Percentiles rank a stretch among this genome's conserved stretches.
These are phyloP conservation scores for Plenodomus tracheiphilus DNA, from an alignment of 2,329 filamentous ascomycete genomes.

Conservation along the genomic window DNA sequence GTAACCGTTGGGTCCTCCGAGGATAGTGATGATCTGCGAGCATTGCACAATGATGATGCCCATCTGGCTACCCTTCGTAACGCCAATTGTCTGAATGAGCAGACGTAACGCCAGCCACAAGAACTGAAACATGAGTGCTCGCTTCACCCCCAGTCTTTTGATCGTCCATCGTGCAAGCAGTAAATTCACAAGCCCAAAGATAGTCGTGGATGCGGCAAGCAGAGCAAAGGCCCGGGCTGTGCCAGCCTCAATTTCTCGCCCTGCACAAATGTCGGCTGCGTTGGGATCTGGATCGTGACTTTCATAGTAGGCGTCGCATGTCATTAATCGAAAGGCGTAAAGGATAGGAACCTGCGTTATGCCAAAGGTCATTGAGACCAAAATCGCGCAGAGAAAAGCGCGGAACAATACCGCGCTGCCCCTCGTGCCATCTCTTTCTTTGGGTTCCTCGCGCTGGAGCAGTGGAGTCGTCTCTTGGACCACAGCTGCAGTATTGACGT, in stretches of 20 bases:
- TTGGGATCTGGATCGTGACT: slow-evolving; percentile 54
- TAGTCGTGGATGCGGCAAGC: slow-evolving; percentile 67
- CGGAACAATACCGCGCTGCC: slow-evolving; percentile 42
- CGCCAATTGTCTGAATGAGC: slow-evolving; percentile 65
- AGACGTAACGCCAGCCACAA: slow-evolving; percentile 67
- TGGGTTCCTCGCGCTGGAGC: slow-evolving; percentile 11
- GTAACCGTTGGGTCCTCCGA: slow-evolving; percentile 71
- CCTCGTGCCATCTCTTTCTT: slow-evolving; percentile 12
- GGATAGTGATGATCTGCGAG: slow-evolving; percentile 68
- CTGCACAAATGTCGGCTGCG: slow-evolving; percentile 59
- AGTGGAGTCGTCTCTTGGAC: slow-evolving; percentile 15
- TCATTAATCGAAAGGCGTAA: slow-evolving; percentile 72
- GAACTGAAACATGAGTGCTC: slow-evolving; percentile 65
- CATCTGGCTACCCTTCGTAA: slow-evolving; percentile 60
- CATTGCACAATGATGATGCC: slow-evolving; percentile 71
- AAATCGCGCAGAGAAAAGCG: slow-evolving; percentile 62
- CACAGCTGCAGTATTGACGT: not conserved
- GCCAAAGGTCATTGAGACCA: slow-evolving; percentile 59
- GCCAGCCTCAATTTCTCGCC: slow-evolving; percentile 64
- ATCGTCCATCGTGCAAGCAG: slow-evolving; percentile 70
- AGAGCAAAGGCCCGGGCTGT: slow-evolving; percentile 68
- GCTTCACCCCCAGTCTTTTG: slow-evolving; percentile 66
- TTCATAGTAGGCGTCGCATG: slow-evolving; percentile 70
- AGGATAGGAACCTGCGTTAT: slow-evolving; percentile 58
- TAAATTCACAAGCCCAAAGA: slow-evolving; percentile 69